phyloP scores from a whole-genome alignment of 352 stramenopile species.

The Hyaloperonospora brassicae region DNA sequence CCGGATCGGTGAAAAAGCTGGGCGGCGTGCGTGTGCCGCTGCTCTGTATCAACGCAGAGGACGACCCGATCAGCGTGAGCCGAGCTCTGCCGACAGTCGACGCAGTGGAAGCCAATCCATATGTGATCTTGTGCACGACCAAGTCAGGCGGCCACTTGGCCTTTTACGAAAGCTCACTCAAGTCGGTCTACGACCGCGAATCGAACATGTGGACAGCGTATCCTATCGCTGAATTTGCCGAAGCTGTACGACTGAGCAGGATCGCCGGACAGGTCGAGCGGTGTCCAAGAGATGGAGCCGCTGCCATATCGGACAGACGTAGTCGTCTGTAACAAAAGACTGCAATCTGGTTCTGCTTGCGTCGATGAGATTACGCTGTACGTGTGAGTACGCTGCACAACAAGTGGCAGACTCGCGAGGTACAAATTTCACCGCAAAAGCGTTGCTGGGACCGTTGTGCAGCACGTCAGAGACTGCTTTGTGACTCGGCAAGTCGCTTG shows the following conservation, averaged over 20 bases:
- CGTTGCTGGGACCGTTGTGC: no score
- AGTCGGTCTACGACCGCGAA: slow-evolving; percentile 1
- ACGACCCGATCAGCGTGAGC: slow-evolving; percentile 54
- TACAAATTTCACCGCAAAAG: no score
- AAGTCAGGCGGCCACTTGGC: slow-evolving; percentile 56
- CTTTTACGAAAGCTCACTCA: slow-evolving; percentile 46
- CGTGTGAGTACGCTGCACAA: no score
- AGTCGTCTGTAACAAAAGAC: not conserved
- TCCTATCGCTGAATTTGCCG: slow-evolving; percentile 44
- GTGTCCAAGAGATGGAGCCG: not conserved
- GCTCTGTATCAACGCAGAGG: slow-evolving; percentile 52
- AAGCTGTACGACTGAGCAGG: slow-evolving; percentile 33
- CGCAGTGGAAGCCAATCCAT: slow-evolving; percentile 37
- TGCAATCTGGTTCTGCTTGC: not conserved
- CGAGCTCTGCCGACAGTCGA: slow-evolving; percentile 26
- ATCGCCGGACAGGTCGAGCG: slow-evolving; percentile 9
- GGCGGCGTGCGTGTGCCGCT: slow-evolving; percentile 36
- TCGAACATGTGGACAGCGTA: slow-evolving; percentile 41
- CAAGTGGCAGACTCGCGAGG: no score
- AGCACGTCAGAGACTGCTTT: no score
- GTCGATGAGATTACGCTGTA: not conserved
- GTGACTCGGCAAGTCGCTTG: no score
- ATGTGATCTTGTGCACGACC: slow-evolving; percentile 61
- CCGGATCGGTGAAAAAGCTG: slow-evolving; percentile 35
- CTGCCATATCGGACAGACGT: not conserved